Conservation (phyloP, 108 stramenopile genomes). For the Craspedostauros australis region DNA sequence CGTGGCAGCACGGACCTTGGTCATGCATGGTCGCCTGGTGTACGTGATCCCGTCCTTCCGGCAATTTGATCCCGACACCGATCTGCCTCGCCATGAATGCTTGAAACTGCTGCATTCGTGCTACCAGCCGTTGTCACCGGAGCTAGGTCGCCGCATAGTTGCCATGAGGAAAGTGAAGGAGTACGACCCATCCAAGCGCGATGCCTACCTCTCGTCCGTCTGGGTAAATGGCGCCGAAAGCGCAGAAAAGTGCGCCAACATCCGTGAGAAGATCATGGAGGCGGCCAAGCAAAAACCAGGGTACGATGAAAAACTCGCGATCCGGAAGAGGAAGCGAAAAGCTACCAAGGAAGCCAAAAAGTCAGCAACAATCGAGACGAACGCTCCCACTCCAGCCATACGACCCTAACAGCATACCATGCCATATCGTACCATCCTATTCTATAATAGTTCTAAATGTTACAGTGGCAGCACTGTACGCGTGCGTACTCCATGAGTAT, state of each 20-base stretch:
- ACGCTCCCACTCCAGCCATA: too few relatives aligned
- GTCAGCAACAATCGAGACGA: conserved; percentile 53
- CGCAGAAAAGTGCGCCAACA: conserved; percentile 80
- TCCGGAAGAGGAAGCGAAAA: conserved; percentile 66
- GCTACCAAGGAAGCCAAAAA: conserved; percentile 58
- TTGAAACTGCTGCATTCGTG: conserved; percentile 68
- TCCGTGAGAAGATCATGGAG: conserved; percentile 71
- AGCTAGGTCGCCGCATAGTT: conserved; percentile 76
- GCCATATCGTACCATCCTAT: too few relatives aligned
- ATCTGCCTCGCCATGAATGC: conserved; percentile 80
- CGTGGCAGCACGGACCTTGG: conserved; percentile 72
- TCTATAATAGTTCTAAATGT: too few relatives aligned
- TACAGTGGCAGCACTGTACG: too few relatives aligned
- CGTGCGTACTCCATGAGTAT: too few relatives aligned
- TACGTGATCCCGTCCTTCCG: conserved; percentile 83
- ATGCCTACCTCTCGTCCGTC: conserved; percentile 37
- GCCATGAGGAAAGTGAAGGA: conserved; percentile 71
- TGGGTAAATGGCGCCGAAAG: conserved; percentile 73
- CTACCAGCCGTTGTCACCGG: conserved; percentile 72
- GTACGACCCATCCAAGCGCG: conserved; percentile 46
- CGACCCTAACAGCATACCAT: too few relatives aligned
- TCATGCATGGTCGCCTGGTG: conserved; percentile 70
- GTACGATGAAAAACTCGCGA: conserved; percentile 66
- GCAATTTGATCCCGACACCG: conserved; percentile 63
- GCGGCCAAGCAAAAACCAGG: conserved; percentile 70